A percentile compares a stretch with the other conserved stretches of the same genome.
phyloP scores from a whole-genome alignment of 306 rosid genomes.

The Cyclanthera cordifolia region DNA sequence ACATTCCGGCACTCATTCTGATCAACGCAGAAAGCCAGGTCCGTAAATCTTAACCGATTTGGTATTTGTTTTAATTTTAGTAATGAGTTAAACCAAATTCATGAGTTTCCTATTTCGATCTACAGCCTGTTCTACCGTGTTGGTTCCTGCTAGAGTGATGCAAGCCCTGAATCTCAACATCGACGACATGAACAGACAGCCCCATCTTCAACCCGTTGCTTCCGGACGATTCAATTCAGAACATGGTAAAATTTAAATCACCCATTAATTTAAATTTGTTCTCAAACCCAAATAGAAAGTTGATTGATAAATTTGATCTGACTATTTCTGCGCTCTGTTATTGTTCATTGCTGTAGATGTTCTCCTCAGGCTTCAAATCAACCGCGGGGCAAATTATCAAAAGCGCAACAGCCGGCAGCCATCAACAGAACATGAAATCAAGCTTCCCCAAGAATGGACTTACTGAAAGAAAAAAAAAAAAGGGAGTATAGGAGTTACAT shows the following conservation, averaged over 20 bases:
- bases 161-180: conserved; percentile 34
- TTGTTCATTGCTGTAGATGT: background rate
- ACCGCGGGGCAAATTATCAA: background rate
- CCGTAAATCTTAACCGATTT: background rate
- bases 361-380: background rate
- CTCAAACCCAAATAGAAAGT: too few species aligned
- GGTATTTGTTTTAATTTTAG: background rate
- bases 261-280: background rate
- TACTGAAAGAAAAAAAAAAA: background rate
- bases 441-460: conserved; percentile 10
- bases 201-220: conserved; percentile 19
- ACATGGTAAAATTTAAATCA: conserved; percentile 15
- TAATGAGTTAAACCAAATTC: background rate
- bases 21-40: conserved; percentile 42
- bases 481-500: background rate
- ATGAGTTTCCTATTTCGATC: background rate
- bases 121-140: conserved; percentile 30
- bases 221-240: conserved; percentile 14
- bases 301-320: background rate
- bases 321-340: background rate
- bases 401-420: background rate
- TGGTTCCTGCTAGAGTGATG: conserved; percentile 40
- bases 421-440: background rate
- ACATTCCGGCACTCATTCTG: conserved; percentile 16
- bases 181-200: conserved; percentile 24